Percentiles rank a stretch among this genome's conserved stretches.
These are phyloP conservation scores for Populus pruinosa DNA, from an alignment of 345 rosid genomes.

Conservation along the genomic window DNA sequence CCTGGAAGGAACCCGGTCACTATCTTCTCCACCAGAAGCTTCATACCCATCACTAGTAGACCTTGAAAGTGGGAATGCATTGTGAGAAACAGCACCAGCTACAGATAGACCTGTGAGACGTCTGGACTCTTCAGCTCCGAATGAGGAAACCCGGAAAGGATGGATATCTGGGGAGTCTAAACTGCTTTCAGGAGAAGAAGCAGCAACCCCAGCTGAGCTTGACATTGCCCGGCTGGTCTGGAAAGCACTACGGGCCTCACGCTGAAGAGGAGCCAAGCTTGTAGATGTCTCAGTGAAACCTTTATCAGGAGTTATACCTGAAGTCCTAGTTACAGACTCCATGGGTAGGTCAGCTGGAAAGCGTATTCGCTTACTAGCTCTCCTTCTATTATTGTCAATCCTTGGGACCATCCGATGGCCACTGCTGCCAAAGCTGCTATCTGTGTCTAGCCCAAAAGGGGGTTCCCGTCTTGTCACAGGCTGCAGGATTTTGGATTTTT, in stretches of 20 bases:
- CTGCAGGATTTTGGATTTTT: slow-evolving; percentile 78
- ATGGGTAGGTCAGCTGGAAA: slow-evolving; percentile 72
- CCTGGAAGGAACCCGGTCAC: slow-evolving; percentile 85
- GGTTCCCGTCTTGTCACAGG: slow-evolving; percentile 62
- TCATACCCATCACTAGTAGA: slow-evolving; percentile 94
- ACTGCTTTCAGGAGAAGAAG: slow-evolving; percentile 97
- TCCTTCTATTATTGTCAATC: slow-evolving; percentile 56
- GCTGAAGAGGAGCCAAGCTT: slow-evolving; percentile 85
- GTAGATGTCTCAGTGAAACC: slow-evolving; percentile 57
- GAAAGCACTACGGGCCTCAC: slow-evolving; percentile 91
- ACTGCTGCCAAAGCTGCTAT: slow-evolving; percentile 76
- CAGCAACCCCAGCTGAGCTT: slow-evolving; percentile 56
- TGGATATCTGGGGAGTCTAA: slow-evolving; percentile 88
- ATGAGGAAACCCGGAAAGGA: slow-evolving; percentile 75
- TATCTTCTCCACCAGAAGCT: slow-evolving; percentile 98
- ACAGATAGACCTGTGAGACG: slow-evolving; percentile 53
- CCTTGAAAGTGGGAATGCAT: slow-evolving; percentile 75
- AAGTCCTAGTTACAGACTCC: slow-evolving; percentile 48
- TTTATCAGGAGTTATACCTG: slow-evolving; percentile 38
- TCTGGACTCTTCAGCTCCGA: slow-evolving; percentile 72
- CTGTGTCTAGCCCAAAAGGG: slow-evolving; percentile 50
- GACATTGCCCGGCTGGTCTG: slow-evolving; percentile 89
- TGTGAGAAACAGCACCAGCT: slow-evolving; percentile 43
- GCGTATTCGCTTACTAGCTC: slow-evolving; percentile 62
- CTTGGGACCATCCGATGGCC: slow-evolving; percentile 66